A percentile compares a stretch with the other conserved stretches of the same genome.
These are phyloP conservation scores for Clarkia xantiana DNA, from an alignment of 345 rosid genomes.

Conservation along the genomic window DNA sequence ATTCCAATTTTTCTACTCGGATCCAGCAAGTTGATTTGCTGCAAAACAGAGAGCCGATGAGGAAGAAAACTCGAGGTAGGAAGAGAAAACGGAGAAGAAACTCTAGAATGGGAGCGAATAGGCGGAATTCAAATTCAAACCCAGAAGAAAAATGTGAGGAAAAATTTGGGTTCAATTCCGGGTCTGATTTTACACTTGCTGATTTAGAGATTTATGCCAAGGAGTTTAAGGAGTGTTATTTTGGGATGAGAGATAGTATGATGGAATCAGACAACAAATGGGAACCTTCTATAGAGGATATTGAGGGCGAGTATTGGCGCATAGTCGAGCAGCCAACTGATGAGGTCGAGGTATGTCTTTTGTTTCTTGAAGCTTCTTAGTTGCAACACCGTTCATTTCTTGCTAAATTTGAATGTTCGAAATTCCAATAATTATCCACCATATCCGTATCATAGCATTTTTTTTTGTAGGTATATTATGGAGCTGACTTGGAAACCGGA, in stretches of 20 bases:
- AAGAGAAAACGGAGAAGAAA: slow-evolving; percentile 57
- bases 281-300: slow-evolving; percentile 57
- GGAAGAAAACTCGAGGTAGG: slow-evolving; percentile 40
- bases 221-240: slow-evolving; percentile 53
- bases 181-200: slow-evolving; percentile 70
- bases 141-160: slow-evolving; percentile 47
- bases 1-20: slow-evolving; percentile 71
- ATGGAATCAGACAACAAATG: slow-evolving; percentile 25
- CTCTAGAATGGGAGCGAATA: slow-evolving; percentile 38
- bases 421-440: no score
- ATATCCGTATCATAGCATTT: not conserved
- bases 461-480: slow-evolving; percentile 66
- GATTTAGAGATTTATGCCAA: slow-evolving; percentile 61
- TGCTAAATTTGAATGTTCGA: no score
- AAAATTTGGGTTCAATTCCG: slow-evolving; percentile 79
- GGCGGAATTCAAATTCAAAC: slow-evolving; percentile 28
- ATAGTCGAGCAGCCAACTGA: slow-evolving; percentile 78
- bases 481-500: slow-evolving; percentile 93
- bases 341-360: slow-evolving; percentile 76
- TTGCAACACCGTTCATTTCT: no score
- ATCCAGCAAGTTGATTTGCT: slow-evolving; percentile 83
- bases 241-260: slow-evolving; percentile 24
- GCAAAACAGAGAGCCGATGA: slow-evolving; percentile 84
- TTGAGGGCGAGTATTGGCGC: slow-evolving; percentile 98
- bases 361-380: no score